These are phyloP conservation scores for Diaporthe ilicicola DNA, from an alignment of 2,329 filamentous ascomycete species.

Conservation along the genomic window DNA sequence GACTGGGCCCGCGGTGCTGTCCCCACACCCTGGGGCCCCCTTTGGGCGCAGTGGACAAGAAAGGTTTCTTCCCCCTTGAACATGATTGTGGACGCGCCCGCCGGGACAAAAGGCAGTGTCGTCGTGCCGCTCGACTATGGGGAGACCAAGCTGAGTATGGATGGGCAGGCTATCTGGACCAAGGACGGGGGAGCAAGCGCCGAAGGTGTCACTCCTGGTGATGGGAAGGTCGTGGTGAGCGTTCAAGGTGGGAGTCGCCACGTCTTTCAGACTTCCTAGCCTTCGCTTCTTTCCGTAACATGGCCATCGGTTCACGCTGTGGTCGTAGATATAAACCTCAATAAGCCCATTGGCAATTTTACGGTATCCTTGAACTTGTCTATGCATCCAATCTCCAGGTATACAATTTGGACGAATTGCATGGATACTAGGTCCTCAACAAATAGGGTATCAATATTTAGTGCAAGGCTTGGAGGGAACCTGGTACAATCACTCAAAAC, in stretches of 20 bases:
- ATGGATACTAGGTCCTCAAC: no score
- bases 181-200: background rate
- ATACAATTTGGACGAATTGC: no score
- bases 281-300: no score
- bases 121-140: conserved; percentile 36
- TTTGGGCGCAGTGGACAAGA: conserved; percentile 50
- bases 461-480: no score
- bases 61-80: background rate
- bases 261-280: conserved; percentile 2
- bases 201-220: background rate
- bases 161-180: conserved; percentile 36
- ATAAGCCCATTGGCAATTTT: no score
- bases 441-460: no score
- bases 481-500: no score
- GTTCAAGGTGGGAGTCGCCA: conserved; percentile 1
- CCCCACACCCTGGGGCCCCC: conserved; percentile 45
- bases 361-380: no score
- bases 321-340: no score
- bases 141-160: conserved; percentile 31
- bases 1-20: conserved; percentile 54
- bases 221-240: conserved; percentile 3
- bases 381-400: no score
- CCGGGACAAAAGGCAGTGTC: conserved; percentile 41
- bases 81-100: conserved; percentile 35
- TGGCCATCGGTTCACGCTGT: no score